phyloP scores from a whole-genome alignment of 2,329 filamentous ascomycete genomes.

The Colletotrichum chlorophyti region DNA sequence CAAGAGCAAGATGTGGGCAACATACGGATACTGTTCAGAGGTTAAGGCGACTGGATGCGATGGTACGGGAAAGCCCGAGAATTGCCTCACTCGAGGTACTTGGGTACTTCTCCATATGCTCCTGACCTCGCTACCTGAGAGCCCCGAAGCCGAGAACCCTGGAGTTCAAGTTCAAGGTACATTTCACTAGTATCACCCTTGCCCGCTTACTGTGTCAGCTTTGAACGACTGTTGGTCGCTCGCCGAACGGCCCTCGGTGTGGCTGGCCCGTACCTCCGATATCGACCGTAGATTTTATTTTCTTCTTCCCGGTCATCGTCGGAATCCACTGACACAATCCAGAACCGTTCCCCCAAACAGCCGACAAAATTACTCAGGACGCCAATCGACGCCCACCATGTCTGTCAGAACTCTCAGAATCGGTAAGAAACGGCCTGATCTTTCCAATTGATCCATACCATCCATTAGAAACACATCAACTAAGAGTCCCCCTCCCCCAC shows the following conservation, averaged over 20 bases:
- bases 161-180: no score
- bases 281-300: conserved; percentile 26
- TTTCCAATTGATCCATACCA: not conserved
- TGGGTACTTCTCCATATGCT: no score
- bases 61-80: no score
- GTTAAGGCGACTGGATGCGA: no score
- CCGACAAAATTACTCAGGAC: not conserved
- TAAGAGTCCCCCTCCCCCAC: conserved; percentile 42
- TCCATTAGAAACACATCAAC: not conserved
- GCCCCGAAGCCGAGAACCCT: conserved; percentile 2
- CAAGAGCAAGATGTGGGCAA: no score
- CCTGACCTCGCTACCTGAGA: no score
- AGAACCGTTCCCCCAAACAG: not conserved
- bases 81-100: no score
- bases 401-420: conserved; percentile 51
- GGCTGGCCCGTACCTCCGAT: conserved; percentile 25
- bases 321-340: not conserved
- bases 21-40: no score
- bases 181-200: no score
- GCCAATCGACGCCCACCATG: conserved; percentile 38
- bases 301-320: conserved; percentile 1
- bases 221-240: conserved; percentile 17
- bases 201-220: not conserved
- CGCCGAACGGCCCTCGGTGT: conserved; percentile 27
- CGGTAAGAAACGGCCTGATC: conserved; percentile 35